Evolutionary conservation across 2,329 filamentous ascomycete species (phyloP), one percentile per base, ranked within the genome.

Genomic region (Elsinoe perseae): DNA sequence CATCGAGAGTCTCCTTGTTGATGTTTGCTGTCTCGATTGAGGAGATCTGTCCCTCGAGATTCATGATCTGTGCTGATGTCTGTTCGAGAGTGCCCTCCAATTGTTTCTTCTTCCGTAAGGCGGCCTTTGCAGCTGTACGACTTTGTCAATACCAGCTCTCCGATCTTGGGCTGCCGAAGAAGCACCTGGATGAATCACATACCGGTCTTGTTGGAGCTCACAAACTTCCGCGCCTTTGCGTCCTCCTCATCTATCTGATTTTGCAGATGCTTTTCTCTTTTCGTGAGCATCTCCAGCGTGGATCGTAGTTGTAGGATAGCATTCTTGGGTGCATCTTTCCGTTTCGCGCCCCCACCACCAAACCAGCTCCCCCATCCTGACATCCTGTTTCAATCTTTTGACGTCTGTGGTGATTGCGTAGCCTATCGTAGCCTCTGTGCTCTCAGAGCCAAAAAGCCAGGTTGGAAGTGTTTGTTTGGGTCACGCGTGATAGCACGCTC

Each of bases 1-100:
- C 92, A 63, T 86, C 82, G 62, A 97, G 78, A 10, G 93, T 98
- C 78, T 96, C 91, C 74, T 92, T 85, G 79, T 98, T 98, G 77
- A 98, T 96, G 71, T 97, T 98, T 60, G 93, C 93, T 48, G 91
- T 89, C 74, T 98, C 93, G 76, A 98, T 97, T 59, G 88, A 86
- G 72, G 93, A 93, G 68, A 97, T 95, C 72, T 98, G 90, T 68
- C 91, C 87, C 72, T 98, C 93, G 43, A 98, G 79, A 20, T 93
- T 95, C 65, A 84, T 83, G 68, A 97, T 95, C 74, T 97, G 92
- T 28, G 86, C 83, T 58, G 83, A 80, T 1, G 92, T 97, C 74
- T 96, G 91, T 63, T 95, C 89, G 58, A 96, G 82, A 57, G 88
- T 89, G 72, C 91, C 86, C 73, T 97, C 90, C 67, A 93, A 89